phyloP scores from a whole-genome alignment of 768 basidiomycete genomes.

The Termitomyces sp. region DNA sequence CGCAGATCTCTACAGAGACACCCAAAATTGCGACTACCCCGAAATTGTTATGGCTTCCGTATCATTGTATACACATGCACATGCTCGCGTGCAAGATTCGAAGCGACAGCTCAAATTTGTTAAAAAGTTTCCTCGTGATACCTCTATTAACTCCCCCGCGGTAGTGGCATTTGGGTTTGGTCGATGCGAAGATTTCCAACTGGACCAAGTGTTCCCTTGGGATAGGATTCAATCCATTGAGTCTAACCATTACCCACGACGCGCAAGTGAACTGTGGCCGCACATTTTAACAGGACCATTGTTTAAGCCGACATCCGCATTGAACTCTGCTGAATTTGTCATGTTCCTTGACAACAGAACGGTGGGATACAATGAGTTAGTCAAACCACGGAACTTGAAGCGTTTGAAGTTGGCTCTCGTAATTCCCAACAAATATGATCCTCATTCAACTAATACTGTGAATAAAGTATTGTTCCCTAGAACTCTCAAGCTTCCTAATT shows the following conservation, averaged over 20 bases:
- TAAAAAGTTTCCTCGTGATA: not conserved
- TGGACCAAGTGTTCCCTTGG: not conserved
- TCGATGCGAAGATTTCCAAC: not conserved
- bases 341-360: not conserved
- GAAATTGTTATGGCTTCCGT: not conserved
- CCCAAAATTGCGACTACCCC: too few species aligned
- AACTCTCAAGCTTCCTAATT: not conserved
- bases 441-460: not conserved
- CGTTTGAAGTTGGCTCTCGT: not conserved
- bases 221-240: not conserved
- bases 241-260: not conserved
- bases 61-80: not conserved
- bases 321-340: not conserved
- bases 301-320: not conserved
- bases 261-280: not conserved
- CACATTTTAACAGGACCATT: not conserved
- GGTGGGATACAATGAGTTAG: not conserved
- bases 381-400: not conserved
- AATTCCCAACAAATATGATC: not conserved
- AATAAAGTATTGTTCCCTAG: not conserved
- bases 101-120: not conserved
- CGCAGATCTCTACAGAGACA: not conserved
- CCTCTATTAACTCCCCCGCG: not conserved
- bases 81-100: not conserved
- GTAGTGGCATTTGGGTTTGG: not conserved